These are phyloP conservation scores for Penicillium oxalicum DNA, from an alignment of 2,329 filamentous ascomycete genomes.

Conservation along the genomic window DNA sequence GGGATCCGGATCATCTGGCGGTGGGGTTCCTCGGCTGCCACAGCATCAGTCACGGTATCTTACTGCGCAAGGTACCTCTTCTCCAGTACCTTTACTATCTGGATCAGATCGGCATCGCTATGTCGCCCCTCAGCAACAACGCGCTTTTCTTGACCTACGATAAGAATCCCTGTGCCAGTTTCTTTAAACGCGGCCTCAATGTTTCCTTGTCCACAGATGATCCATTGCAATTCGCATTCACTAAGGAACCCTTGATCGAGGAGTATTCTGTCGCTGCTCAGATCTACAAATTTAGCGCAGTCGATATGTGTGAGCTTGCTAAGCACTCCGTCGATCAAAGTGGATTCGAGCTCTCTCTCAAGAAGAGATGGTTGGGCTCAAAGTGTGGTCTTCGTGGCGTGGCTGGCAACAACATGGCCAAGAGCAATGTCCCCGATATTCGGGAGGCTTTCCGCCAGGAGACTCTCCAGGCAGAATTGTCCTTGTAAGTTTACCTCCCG, in stretches of 20 bases:
- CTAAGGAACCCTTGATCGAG: slow-evolving; percentile 95
- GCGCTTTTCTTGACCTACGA: slow-evolving; percentile 94
- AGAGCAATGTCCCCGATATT: slow-evolving; percentile 93
- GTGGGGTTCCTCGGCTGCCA: slow-evolving; percentile 88
- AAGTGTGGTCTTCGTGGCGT: slow-evolving; percentile 73
- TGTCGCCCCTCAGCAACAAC: slow-evolving; percentile 99
- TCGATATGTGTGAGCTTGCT: slow-evolving; percentile 97
- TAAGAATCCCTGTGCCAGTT: slow-evolving; percentile 90
- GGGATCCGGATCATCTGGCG: slow-evolving; percentile 91
- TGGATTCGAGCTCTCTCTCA: slow-evolving; percentile 83
- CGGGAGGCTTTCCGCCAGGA: slow-evolving; percentile 84
- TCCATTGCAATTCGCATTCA: slow-evolving; percentile 95
- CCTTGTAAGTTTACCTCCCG: slow-evolving; percentile 56
- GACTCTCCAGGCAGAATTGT: slow-evolving; percentile 74
- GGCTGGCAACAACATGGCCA: slow-evolving; percentile 83
- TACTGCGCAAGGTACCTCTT: slow-evolving; percentile 87
- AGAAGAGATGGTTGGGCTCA: slow-evolving; percentile 83
- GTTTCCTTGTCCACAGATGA: slow-evolving; percentile 96
- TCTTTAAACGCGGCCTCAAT: slow-evolving; percentile 91
- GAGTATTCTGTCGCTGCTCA: slow-evolving; percentile 97
- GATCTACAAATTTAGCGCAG: slow-evolving; percentile 93
- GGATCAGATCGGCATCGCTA: slow-evolving; percentile 95
- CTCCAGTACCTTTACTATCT: slow-evolving; percentile 97
- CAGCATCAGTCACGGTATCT: slow-evolving; percentile 90
- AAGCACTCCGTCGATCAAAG: slow-evolving; percentile 95